These are phyloP conservation scores for Kluyveromyces siamensis DNA, from an alignment of 805 yeast species.

Conservation along the genomic window DNA sequence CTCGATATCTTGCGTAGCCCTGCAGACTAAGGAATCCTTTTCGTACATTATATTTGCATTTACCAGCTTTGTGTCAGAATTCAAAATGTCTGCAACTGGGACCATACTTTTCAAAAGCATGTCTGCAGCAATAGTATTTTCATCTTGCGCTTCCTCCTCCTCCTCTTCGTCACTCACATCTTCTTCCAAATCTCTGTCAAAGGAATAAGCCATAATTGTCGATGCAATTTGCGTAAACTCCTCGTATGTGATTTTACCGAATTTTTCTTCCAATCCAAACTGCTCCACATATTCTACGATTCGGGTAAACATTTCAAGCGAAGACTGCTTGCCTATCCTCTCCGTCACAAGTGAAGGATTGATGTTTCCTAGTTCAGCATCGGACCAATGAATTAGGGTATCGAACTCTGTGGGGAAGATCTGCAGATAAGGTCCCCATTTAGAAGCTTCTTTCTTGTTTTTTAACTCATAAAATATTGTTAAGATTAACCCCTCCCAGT, in stretches of 20 bases:
- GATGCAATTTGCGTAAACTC: conserved; percentile 69
- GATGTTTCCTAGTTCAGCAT: conserved; percentile 45
- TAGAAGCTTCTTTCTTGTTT: conserved; percentile 36
- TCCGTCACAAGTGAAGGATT: conserved; percentile 62
- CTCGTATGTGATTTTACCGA: conserved; percentile 37
- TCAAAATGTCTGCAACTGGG: conserved; percentile 84
- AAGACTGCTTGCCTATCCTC: conserved; percentile 63
- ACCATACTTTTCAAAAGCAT: conserved; percentile 72
- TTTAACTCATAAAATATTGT: conserved; percentile 54
- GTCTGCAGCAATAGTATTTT: conserved; percentile 23
- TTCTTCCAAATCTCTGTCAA: conserved; percentile 56
- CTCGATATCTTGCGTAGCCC: conserved; percentile 49
- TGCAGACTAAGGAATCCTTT: conserved; percentile 52
- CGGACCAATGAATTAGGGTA: conserved; percentile 74
- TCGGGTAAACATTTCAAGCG: conserved; percentile 48
- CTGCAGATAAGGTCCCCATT: conserved; percentile 64
- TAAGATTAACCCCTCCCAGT: conserved; percentile 75
- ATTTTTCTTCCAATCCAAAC: conserved; percentile 29
- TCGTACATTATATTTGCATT: conserved; percentile 64
- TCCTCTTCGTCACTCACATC: conserved; percentile 23
- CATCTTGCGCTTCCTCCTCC: conserved; percentile 31
- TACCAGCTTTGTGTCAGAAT: conserved; percentile 68
- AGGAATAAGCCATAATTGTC: conserved; percentile 80
- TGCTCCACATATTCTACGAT: conserved; percentile 16
- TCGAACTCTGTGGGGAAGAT: conserved; percentile 59